phyloP scores from a whole-genome alignment of 768 basidiomycete genomes.

The Amanita fuliginea region DNA sequence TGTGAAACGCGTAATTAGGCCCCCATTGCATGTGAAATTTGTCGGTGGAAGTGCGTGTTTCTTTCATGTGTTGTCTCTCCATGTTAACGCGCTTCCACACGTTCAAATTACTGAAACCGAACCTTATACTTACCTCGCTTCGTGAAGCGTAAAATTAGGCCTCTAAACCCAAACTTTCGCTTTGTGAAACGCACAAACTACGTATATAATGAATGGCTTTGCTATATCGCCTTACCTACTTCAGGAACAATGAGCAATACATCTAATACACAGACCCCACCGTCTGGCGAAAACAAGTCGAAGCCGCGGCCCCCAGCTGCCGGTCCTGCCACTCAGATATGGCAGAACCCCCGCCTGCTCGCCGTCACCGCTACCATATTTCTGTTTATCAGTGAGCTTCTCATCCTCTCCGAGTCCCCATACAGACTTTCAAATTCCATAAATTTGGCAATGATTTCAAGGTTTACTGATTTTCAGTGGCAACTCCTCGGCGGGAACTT shows the following conservation, averaged over 20 bases:
- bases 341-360: not conserved
- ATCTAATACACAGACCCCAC: not conserved
- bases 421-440: not conserved
- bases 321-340: not conserved
- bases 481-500: not conserved
- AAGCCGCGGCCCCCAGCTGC: no score
- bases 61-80: no score
- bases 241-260: not conserved
- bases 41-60: no score
- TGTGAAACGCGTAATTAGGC: no score
- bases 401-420: not conserved
- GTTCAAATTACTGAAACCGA: no score
- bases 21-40: no score
- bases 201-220: no score
- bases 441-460: not conserved
- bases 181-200: no score
- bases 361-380: not conserved
- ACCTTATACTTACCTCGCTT: no score
- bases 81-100: no score
- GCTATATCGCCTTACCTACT: not conserved
- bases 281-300: not conserved
- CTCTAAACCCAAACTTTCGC: no score
- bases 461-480: not conserved
- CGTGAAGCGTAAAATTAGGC: no score
- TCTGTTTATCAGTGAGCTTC: not conserved